phyloP scores from a whole-genome alignment of 768 basidiomycete genomes.

The Trametes cingulata region DNA sequence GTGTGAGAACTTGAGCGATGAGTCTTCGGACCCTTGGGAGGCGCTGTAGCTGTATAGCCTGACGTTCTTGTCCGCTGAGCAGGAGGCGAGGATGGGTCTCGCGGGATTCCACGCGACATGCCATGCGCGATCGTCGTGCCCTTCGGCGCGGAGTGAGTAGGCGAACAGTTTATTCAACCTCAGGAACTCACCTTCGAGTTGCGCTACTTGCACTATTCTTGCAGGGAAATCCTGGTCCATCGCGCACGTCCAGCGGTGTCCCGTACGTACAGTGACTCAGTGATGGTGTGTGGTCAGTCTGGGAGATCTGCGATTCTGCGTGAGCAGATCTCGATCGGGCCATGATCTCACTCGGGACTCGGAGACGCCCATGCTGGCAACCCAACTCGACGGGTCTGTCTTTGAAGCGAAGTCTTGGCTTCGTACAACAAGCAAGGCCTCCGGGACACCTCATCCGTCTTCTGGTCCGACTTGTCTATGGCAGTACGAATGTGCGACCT shows the following conservation, averaged over 20 bases:
- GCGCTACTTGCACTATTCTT: conserved; percentile 8
- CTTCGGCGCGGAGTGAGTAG: conserved; percentile 32
- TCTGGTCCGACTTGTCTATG: no score
- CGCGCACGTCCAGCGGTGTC: not conserved
- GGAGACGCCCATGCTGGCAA: no score
- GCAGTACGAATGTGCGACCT: no score
- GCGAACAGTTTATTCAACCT: not conserved
- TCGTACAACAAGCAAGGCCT: no score
- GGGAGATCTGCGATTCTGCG: not conserved
- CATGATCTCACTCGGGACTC: no score
- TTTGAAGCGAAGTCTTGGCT: no score
- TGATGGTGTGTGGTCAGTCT: not conserved
- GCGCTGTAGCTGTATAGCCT: conserved; percentile 72
- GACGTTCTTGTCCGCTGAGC: conserved; percentile 92
- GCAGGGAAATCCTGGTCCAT: conserved; percentile 18
- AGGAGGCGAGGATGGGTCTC: conserved; percentile 83
- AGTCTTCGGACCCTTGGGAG: conserved; percentile 13
- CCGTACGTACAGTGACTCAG: not conserved
- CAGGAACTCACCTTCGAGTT: conserved; percentile 20
- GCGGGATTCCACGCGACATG: conserved; percentile 85
- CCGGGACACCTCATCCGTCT: no score
- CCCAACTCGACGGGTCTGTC: no score
- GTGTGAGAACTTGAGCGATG: conserved; percentile 47
- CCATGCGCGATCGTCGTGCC: conserved; percentile 88
- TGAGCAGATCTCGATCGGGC: conserved; percentile 5